Evolutionary conservation across 768 basidiomycete genomes (phyloP).

Genomic region (Pleurotus cornucopiae): DNA sequence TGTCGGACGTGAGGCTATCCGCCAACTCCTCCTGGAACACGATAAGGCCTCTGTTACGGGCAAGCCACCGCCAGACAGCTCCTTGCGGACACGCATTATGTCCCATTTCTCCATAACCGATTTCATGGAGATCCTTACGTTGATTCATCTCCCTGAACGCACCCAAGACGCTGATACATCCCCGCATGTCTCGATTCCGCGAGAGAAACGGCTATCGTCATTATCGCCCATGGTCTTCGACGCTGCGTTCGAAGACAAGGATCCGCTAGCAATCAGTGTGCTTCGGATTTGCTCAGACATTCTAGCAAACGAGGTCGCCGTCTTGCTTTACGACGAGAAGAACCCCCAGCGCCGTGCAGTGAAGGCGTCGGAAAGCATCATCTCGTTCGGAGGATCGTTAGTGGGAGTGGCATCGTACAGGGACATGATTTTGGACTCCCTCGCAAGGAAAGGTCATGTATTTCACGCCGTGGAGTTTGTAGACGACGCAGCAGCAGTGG

Average conservation of each 20-base stretch:
- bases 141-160: conserved; percentile 63
- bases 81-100: conserved; percentile 45
- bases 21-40: conserved; percentile 56
- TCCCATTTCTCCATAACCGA: conserved; percentile 50
- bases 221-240: conserved; percentile 76
- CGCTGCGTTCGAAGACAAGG: conserved; percentile 66
- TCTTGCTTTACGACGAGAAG: conserved; percentile 38
- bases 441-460: conserved; percentile 52
- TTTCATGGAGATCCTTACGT: conserved; percentile 61
- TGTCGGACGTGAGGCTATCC: conserved; percentile 72
- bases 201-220: conserved; percentile 73
- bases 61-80: conserved; percentile 24
- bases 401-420: conserved; percentile 61
- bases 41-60: conserved; percentile 45
- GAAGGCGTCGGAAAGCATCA: conserved; percentile 49
- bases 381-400: conserved; percentile 81
- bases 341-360: conserved; percentile 30
- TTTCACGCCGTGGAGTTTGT: conserved; percentile 67
- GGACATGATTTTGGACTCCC: conserved; percentile 48
- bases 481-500: conserved; percentile 62
- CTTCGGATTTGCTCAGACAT: conserved; percentile 45
- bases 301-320: conserved; percentile 57
- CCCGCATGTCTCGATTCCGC: conserved; percentile 29
- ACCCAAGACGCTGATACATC: conserved; percentile 17
- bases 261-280: conserved; percentile 61